These are phyloP conservation scores for Cryptosporidium baileyi DNA, from an alignment of 169 alveolate species.

Conservation along the genomic window DNA sequence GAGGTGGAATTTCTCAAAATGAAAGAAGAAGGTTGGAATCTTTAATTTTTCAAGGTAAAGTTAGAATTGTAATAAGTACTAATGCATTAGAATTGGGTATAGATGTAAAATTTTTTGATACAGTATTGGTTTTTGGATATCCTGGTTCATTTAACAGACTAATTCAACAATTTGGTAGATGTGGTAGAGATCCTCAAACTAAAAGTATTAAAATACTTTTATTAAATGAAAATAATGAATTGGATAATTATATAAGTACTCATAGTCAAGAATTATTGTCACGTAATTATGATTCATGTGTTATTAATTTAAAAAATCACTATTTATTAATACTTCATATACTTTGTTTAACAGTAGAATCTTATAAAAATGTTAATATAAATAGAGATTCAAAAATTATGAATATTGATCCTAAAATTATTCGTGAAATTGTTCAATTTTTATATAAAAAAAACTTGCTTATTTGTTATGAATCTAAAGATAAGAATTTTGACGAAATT, in stretches of 20 bases:
- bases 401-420: neutral
- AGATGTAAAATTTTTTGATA: slow-evolving; percentile 71
- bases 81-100: slow-evolving; percentile 76
- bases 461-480: neutral
- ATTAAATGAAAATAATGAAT: slow-evolving; percentile 34
- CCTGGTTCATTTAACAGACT: slow-evolving; percentile 75
- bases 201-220: slow-evolving; percentile 30
- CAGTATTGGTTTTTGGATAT: slow-evolving; percentile 70
- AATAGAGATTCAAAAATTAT: slow-evolving; percentile 31
- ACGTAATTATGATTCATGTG: slow-evolving; percentile 18
- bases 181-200: slow-evolving; percentile 70
- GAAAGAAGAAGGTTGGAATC: slow-evolving; percentile 68
- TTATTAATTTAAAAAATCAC: slow-evolving; percentile 46
- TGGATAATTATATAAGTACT: slow-evolving; percentile 41
- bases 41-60: slow-evolving; percentile 50
- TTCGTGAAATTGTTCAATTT: neutral
- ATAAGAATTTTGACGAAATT: neutral
- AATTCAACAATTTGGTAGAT: slow-evolving; percentile 74
- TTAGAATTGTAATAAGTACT: slow-evolving; percentile 69
- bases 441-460: slow-evolving; percentile 6
- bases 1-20: slow-evolving; percentile 67
- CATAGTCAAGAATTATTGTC: slow-evolving; percentile 18
- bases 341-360: slow-evolving; percentile 29
- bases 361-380: slow-evolving; percentile 21
- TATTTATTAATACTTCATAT: slow-evolving; percentile 50